These are phyloP conservation scores for Candida ascalaphidarum DNA, from an alignment of 805 yeast genomes.

Conservation along the genomic window DNA sequence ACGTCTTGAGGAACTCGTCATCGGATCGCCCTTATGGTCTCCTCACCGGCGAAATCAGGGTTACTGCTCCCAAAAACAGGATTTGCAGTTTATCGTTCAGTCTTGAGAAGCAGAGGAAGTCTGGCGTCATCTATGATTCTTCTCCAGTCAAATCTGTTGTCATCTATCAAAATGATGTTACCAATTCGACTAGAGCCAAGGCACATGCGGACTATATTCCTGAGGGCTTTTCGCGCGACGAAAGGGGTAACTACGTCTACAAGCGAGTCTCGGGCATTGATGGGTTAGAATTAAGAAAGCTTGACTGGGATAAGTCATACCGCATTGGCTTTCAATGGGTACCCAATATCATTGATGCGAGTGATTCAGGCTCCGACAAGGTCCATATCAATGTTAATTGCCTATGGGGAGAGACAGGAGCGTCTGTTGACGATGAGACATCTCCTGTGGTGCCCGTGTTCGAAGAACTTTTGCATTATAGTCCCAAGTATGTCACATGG, in stretches of 20 bases:
- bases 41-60: slow-evolving; percentile 50
- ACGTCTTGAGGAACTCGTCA: slow-evolving; percentile 43
- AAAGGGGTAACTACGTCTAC: slow-evolving; percentile 36
- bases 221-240: slow-evolving; percentile 36
- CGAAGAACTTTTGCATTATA: slow-evolving; percentile 58
- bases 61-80: slow-evolving; percentile 55
- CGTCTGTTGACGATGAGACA: slow-evolving; percentile 24
- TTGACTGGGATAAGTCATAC: slow-evolving; percentile 49
- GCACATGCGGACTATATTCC: slow-evolving; percentile 17
- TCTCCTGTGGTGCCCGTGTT: slow-evolving; percentile 54
- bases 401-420: slow-evolving; percentile 69
- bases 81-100: slow-evolving; percentile 57
- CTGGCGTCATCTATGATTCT: too few species aligned
- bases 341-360: slow-evolving; percentile 46
- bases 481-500: slow-evolving; percentile 58
- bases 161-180: slow-evolving; percentile 31
- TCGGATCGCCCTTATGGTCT: slow-evolving; percentile 52
- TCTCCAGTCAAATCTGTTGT: slow-evolving; percentile 63
- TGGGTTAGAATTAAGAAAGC: slow-evolving; percentile 53
- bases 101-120: too few species aligned
- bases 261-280: slow-evolving; percentile 59
- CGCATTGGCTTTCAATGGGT: slow-evolving; percentile 71
- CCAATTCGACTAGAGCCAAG: slow-evolving; percentile 3
- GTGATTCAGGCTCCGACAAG: slow-evolving; percentile 18
- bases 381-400: slow-evolving; percentile 59